phyloP scores from a whole-genome alignment of 257 asterid genomes.

The Solanum tacnaense region DNA sequence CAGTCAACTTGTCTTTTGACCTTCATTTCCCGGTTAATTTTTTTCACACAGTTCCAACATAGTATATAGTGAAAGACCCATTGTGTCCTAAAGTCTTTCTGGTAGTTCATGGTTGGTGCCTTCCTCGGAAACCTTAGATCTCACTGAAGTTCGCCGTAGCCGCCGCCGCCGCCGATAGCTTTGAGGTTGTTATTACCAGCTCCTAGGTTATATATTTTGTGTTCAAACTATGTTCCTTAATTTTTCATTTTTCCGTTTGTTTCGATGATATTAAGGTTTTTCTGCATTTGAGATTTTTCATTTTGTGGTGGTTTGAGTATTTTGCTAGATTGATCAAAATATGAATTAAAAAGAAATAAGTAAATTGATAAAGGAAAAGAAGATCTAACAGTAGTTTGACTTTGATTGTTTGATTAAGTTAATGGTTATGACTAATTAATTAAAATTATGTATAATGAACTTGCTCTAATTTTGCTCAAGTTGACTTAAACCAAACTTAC shows the following conservation, averaged over 20 bases:
- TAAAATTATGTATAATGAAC: neutral
- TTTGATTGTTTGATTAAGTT: neutral
- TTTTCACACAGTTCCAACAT: neutral
- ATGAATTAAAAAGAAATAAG: neutral
- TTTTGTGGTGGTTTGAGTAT: neutral
- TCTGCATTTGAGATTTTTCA: neutral
- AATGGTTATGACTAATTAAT: neutral
- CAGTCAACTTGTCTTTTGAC: constrained; percentile 8
- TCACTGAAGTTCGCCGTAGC: neutral
- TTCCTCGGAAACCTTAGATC: neutral
- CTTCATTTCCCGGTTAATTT: constrained; percentile 20
- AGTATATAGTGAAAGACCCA: neutral
- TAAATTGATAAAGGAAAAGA: neutral
- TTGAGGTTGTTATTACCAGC: neutral
- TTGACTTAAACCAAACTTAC: neutral
- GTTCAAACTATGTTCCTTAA: neutral
- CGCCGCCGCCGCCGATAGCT: neutral
- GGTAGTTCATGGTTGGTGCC: neutral
- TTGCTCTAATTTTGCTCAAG: neutral
- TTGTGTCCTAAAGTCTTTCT: neutral
- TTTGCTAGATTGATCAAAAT: neutral
- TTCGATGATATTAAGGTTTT: neutral
- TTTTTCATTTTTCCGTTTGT: neutral
- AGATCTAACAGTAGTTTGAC: neutral
- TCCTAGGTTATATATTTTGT: neutral